Evolutionary conservation across 495 filamentous ascomycete genomes (phyloP).

Genomic region (Xylaria flabelliformis): DNA sequence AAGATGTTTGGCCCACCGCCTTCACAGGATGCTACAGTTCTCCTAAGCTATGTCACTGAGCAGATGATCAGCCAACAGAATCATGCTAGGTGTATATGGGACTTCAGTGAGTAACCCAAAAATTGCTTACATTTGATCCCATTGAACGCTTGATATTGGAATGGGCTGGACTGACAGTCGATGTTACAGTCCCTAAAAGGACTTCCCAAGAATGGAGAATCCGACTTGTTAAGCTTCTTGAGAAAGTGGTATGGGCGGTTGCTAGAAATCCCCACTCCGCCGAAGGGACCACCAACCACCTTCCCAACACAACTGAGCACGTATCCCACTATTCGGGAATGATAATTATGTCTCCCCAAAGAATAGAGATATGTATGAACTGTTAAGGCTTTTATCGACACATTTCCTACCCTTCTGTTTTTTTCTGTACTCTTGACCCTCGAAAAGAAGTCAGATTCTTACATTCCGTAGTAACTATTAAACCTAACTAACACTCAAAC

Average conservation of each 20-base stretch:
- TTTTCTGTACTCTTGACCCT: background rate
- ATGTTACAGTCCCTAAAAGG: background rate
- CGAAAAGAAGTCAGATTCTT: background rate
- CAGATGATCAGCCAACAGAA: background rate
- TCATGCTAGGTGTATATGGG: background rate
- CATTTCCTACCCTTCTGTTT: background rate
- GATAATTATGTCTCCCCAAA: background rate
- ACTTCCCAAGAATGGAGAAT: background rate
- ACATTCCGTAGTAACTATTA: background rate
- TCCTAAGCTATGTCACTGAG: background rate
- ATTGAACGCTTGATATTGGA: background rate
- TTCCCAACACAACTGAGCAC: background rate
- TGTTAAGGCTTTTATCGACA: background rate
- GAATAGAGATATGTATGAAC: background rate
- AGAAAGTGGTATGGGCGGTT: background rate
- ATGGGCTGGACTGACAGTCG: background rate
- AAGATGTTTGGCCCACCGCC: slow-evolving; percentile 8
- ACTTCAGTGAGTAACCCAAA: background rate
- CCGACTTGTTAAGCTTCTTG: background rate
- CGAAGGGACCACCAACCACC: background rate
- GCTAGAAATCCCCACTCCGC: too few species aligned
- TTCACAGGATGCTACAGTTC: background rate
- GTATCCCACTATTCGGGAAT: background rate
- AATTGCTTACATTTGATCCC: background rate
- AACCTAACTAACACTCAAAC: background rate